Base-by-base conservation (phyloP, 345 rosid genomes). In the Gynandropsis gynandra region DNA sequence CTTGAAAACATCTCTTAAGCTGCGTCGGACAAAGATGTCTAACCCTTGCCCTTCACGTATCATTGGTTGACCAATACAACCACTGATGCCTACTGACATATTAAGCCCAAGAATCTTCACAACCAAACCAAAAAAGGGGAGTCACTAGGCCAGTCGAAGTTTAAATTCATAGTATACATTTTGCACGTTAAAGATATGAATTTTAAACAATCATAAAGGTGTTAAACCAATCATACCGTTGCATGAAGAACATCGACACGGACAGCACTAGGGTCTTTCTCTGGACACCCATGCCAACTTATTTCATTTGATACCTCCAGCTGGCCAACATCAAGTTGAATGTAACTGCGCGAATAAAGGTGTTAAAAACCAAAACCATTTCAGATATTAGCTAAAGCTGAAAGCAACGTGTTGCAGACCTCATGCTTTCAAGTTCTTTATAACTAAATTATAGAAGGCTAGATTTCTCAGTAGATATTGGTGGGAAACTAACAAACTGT, bases 291-390 rank as follows among this genome's bases (percentile, higher is more conserved):
- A 76, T 82, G 87, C 98, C 98, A 92, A 59, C 75, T 76, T 48
- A 92, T 72, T 69, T 87, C 90, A 87, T 92, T 92, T 59, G 85
- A 73, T 60, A 92, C 78, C 70, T 75, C 80, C 59, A 92, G 71
- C 76, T 82, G 82, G 37, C 98, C 96, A 67, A 92, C 71, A 70
- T 92, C 98, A 49, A 92, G 93, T 69, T 84, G 96, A 64, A 92
- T 82, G 72, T 76, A 92, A 65, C 98, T 92, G 86, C 75, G 77
- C 44, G 18, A 59, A 66, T 27, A 52, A 20, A 72, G 10, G 12
- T 21, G 49, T 40, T 55, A 47, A 58, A 47, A 19, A 59, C 17
- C 3, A 6, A 36, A 36, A 7, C 4, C 1, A 11, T n/a, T n/a
- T 32, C 49, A 18, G 47, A 36, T 29, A 24, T 24, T 24, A 24